phyloP scores from a whole-genome alignment of 2,329 filamentous ascomycete species.

The Talaromyces sp. region DNA sequence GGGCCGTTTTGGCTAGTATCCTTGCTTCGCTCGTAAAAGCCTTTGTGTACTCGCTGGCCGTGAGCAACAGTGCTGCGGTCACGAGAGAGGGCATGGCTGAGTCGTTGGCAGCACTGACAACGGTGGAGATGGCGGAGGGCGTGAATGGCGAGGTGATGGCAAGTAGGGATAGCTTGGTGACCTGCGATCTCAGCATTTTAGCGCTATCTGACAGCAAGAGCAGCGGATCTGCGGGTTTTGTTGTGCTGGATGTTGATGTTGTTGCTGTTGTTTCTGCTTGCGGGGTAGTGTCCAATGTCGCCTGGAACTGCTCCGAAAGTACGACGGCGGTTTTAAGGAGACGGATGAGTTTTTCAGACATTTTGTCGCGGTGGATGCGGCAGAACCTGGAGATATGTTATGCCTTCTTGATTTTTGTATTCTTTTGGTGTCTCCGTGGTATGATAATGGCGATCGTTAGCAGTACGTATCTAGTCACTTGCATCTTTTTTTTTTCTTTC shows the following conservation, averaged over 20 bases:
- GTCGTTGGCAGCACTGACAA: constrained; percentile 66
- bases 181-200: constrained; percentile 70
- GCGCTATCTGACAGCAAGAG: constrained; percentile 66
- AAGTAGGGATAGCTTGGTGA: constrained; percentile 80
- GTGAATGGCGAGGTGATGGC: constrained; percentile 85
- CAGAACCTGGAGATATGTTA: background rate
- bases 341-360: constrained; percentile 26
- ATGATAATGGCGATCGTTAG: background rate
- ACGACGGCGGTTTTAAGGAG: constrained; percentile 28
- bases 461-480: background rate
- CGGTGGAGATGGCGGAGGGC: constrained; percentile 63
- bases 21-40: constrained; percentile 60
- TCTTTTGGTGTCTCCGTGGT: background rate
- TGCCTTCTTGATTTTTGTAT: background rate
- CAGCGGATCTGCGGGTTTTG: constrained; percentile 40
- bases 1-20: constrained; percentile 51
- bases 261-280: constrained; percentile 4
- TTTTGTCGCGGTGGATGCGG: too few relatives aligned
- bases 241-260: constrained; percentile 1
- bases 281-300: constrained; percentile 24
- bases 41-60: constrained; percentile 55
- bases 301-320: constrained; percentile 35
- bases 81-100: constrained; percentile 70
- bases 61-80: constrained; percentile 62
- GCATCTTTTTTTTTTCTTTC: background rate